Base-by-base conservation (phyloP, 148 eudicot species). In the Oxyria digyna region DNA sequence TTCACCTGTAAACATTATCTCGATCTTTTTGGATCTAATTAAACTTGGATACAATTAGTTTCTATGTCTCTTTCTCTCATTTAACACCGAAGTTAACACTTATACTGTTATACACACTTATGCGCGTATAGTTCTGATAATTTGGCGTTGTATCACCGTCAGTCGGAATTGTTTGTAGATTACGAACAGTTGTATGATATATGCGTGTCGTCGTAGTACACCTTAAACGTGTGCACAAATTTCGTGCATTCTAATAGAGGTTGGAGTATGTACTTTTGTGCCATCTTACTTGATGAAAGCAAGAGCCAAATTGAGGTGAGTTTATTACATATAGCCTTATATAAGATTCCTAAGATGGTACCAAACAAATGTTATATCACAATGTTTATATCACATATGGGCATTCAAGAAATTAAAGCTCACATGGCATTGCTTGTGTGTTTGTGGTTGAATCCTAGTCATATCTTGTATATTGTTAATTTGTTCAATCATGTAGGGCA, bases 381-480 rank as follows among this genome's bases (percentile, higher is more conserved):
- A 50, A 50, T 21, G 26, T 50, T n/a, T 50, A 50, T 50, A 59
- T 59, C 38, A 59, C 12, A 55, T 55, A 1, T 14, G 37, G 65
- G 6, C 37, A 1, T 59, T 59, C 65, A 59, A 26, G 9, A 29
- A 29, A 26, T 31, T 29, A 5, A 26, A 29, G 35, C 18, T 59
- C 65, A 59, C 65, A 59, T 59, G 65, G 20, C 38, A 27, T 59
- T 59, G 37, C 65, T 59, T 59, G 38, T 26, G 8, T 29, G 37
- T 59, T 15, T 59, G 65, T 59, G 37, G 65, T 59, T 29, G 38
- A 8, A 27, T 57, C 31, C 27, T 57, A 13, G 33, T 31, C 38
- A 59, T 3, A 38, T 59, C 37, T 59, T 29, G 65, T 59, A 54
- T 23, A 31, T 46, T 46, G 4, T 45, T 17, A 0, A 17, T 45